Evolutionary conservation across 2,329 filamentous ascomycete genomes (phyloP).

Genomic region (Neopestalotiopsis sp.): DNA sequence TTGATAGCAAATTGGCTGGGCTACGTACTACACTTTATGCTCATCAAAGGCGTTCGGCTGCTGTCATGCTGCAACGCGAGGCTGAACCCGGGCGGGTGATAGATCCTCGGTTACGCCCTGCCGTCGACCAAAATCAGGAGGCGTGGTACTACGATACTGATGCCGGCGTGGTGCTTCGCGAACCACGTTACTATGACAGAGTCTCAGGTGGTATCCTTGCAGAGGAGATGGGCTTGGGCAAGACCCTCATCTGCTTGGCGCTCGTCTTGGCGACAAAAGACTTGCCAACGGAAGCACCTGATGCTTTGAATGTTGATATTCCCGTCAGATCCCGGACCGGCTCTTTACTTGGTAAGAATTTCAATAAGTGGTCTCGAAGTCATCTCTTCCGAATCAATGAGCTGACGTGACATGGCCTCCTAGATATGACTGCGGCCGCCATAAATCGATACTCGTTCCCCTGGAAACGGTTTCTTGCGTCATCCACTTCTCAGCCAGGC

Average conservation of each 20-base stretch:
- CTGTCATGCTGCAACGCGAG: slow-evolving; percentile 85
- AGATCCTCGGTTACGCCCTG: slow-evolving; percentile 73
- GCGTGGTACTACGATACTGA: slow-evolving; percentile 74
- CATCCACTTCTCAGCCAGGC: slow-evolving; percentile 44
- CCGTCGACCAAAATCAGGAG: slow-evolving; percentile 63
- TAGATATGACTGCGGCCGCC: slow-evolving; percentile 74
- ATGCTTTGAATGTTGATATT: slow-evolving; percentile 52
- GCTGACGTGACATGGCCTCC: too few species aligned
- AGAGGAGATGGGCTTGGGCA: slow-evolving; percentile 83
- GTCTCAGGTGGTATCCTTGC: slow-evolving; percentile 78
- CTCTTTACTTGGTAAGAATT: slow-evolving; percentile 57
- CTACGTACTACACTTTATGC: slow-evolving; percentile 71
- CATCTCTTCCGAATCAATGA: too few species aligned
- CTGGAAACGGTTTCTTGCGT: slow-evolving; percentile 70
- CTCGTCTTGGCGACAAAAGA: slow-evolving; percentile 77
- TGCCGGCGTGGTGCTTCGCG: slow-evolving; percentile 63
- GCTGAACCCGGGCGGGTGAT: slow-evolving; percentile 64
- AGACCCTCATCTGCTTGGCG: slow-evolving; percentile 85
- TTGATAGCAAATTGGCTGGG: slow-evolving; percentile 59
- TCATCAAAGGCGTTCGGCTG: slow-evolving; percentile 82
- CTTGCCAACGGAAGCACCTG: slow-evolving; percentile 69
- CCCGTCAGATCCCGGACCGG: slow-evolving; percentile 48
- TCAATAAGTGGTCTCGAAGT: too few species aligned
- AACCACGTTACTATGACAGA: slow-evolving; percentile 76
- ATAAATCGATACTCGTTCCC: slow-evolving; percentile 71